Base-by-base conservation (phyloP, 2,329 filamentous ascomycete species). In the Fusarium pseudonygamai region DNA sequence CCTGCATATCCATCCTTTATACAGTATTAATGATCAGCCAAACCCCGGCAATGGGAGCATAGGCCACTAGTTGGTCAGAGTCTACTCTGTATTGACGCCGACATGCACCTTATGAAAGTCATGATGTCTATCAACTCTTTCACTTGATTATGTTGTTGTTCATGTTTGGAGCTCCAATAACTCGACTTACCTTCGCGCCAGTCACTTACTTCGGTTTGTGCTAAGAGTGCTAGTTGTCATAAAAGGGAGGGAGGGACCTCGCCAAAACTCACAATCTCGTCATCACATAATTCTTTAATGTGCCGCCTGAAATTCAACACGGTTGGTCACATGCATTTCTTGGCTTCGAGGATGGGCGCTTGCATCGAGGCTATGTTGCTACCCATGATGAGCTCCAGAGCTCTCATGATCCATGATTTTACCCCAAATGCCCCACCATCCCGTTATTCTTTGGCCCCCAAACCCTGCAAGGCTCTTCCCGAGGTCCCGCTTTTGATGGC, bases 331-430 rank as follows among this genome's bases (percentile, higher is more conserved):
- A 56, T 73, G 37, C 50, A 60, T 57, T 57, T 73, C 73, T 75
- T 75, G 73, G 73, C 73, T 74, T 57, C n/a, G 60, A 37, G 55
- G 70, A 36, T 47, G 62, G 74, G 74, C 74, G 74, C 74, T 75
- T 75, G 60, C 73, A 74, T 69, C 58, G 67, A 64, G 69, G 69
- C 72, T 72, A 66, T 74, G 67, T 60, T 55, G 57, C 36, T 69
- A 49, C 40, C 71, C 64, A 69, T 72, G 64, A 72, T 66, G 68
- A 64, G 58, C 42, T 73, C 18, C 30, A 55, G 50, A 58, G 52
- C 56, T 73, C 71, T 69, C 66, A 73, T 71, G 70, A 73, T 73
- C 63, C 71, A 61, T 73, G 40, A 47, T 53, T 67, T 69, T 50
- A 60, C 71, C 52, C 70, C 56, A 57, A 63, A 32, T 36, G 62